Evolutionary conservation across 179 eudicot species (phyloP), one percentile per base, ranked within the genome.

Genomic region (Silene vulgaris): DNA sequence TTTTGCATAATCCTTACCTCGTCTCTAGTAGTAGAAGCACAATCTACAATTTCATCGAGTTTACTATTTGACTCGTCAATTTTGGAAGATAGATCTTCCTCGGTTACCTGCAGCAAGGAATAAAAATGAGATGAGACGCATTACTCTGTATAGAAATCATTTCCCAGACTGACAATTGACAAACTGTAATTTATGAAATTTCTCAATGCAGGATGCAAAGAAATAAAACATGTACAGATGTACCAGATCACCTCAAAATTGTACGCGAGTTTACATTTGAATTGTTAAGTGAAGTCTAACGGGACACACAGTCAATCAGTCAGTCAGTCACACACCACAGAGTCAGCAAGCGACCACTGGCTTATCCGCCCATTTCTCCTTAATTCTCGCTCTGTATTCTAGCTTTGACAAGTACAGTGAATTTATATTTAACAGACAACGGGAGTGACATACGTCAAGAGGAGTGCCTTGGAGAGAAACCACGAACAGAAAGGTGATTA

Each of bases 31-130:
- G 84, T 71, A 65, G 81, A 74, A 65, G 85, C 82, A 79, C 65
- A 69, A 62, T 87, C 85, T 19, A 79, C 81, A 77, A 82, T 72
- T 8, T 93, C 97, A 72, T 88, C 88, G 54, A 81, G 80, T 79
- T 78, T 88, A 77, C 77, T 23, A 72, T 86, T 90, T 66, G 87
- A 83, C 1, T 80, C 79, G 62, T 93, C 96, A 69, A 96, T 78
- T 79, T 80, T 84, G 72, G 90, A 85, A 77, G 97, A 85, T 76
- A 93, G 61, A 73, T 84, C 86, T 43, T 84, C 86, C 81, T 77
- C 86, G 57, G 92, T 79, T 74, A 78, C 79, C 99, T 96, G 89
- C 26, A 85, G 75, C 74, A 64, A 68, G 56, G 40, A 65, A 28
- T 30, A 16, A 21, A 5, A 69, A 23, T 65, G 21, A 79, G 62